Percentiles rank a stretch among this genome's conserved stretches.
These are phyloP conservation scores for Collybiopsis luxurians DNA, from an alignment of 768 basidiomycete species.

Conservation along the genomic window DNA sequence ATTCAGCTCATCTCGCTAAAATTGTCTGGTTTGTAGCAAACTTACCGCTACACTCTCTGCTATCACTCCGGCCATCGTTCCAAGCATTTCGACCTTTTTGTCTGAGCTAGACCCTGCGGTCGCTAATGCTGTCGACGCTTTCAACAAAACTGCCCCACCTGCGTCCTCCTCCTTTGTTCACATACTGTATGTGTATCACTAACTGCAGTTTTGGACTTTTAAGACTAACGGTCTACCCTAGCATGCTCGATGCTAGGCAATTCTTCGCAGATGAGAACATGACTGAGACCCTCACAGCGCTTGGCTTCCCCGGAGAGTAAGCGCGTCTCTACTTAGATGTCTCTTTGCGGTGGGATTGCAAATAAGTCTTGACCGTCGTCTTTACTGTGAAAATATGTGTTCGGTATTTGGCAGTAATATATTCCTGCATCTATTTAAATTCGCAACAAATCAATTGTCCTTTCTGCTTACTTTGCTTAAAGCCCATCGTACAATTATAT, in stretches of 20 bases:
- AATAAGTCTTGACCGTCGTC: too few species aligned
- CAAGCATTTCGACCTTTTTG: constrained; percentile 23
- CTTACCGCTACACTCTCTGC: constrained; percentile 29
- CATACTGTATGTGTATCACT: constrained; percentile 21
- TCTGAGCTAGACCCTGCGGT: constrained; percentile 28
- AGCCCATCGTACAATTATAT: neutral
- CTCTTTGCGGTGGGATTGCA: neutral
- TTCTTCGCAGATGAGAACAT: constrained; percentile 30
- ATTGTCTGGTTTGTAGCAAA: constrained; percentile 16
- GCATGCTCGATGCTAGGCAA: constrained; percentile 34
- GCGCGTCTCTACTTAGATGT: too few species aligned
- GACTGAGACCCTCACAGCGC: constrained; percentile 28
- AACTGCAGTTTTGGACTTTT: neutral
- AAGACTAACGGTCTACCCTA: constrained; percentile 6
- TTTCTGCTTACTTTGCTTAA: neutral
- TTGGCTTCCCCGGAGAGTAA: constrained; percentile 29
- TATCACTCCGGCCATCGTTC: constrained; percentile 22
- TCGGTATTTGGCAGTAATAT: constrained; percentile 9
- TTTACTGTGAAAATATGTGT: constrained; percentile 10
- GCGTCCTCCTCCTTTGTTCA: constrained; percentile 23
- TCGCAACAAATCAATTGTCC: neutral
- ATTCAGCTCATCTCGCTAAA: neutral
- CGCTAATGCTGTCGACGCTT: constrained; percentile 18
- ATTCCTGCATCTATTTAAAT: neutral
- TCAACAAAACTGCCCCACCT: constrained; percentile 29